These are phyloP conservation scores for Strigomonas culicis DNA, from an alignment of 208 protist species.

Conservation along the genomic window DNA sequence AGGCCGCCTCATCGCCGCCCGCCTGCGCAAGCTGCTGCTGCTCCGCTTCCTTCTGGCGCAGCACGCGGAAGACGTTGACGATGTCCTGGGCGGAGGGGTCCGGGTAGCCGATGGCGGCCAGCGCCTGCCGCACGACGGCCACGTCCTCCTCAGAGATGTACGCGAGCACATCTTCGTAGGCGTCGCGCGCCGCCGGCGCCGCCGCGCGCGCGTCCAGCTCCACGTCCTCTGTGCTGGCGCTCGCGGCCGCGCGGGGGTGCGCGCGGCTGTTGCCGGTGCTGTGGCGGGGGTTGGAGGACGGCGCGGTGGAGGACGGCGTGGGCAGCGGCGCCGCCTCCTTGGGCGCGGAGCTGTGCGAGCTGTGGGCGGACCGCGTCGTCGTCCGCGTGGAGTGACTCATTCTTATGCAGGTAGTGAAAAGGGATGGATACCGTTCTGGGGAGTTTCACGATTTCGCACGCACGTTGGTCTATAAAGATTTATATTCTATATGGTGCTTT, in stretches of 20 bases:
- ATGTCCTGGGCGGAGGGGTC: conserved; percentile 55
- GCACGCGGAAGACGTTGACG: not conserved
- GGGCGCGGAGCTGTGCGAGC: too few relatives aligned
- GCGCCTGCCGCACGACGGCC: conserved; percentile 32
- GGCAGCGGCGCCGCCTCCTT: too few relatives aligned
- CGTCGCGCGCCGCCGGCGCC: not conserved
- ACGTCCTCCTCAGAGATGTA: conserved; percentile 28
- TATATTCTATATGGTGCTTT: too few relatives aligned
- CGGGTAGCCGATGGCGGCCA: conserved; percentile 45
- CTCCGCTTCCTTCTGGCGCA: not conserved
- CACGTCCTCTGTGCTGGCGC: not conserved
- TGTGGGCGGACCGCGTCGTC: too few relatives aligned
- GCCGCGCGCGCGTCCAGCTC: not conserved
- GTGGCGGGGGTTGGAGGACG: too few relatives aligned
- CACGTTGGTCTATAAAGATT: too few relatives aligned
- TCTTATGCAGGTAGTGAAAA: too few relatives aligned
- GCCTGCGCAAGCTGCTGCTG: not conserved
- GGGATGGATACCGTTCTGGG: too few relatives aligned
- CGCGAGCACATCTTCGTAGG: not conserved
- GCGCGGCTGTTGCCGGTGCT: conserved; percentile 10
- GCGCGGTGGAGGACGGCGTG: too few relatives aligned
- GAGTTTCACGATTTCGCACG: too few relatives aligned
- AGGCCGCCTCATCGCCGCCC: not conserved
- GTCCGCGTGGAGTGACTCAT: too few relatives aligned
- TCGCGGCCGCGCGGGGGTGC: not conserved